Evolutionary conservation across 257 asterid species (phyloP).

Genomic region (Solanum gracilifrons): DNA sequence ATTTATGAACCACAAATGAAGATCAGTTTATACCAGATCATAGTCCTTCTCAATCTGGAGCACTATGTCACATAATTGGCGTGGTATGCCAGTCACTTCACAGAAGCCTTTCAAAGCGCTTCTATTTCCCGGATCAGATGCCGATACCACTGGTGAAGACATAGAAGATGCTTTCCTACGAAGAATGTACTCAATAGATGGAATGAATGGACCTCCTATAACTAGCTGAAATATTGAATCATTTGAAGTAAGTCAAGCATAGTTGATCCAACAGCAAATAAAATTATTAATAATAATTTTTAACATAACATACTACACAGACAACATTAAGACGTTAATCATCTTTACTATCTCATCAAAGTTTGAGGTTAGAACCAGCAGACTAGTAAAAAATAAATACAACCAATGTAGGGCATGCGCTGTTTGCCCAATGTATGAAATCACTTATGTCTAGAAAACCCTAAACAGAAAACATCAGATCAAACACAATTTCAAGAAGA

Average conservation of each 20-base stretch:
- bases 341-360: not conserved
- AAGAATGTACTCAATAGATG: constrained; percentile 67
- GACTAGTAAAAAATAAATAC: not conserved
- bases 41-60: constrained; percentile 51
- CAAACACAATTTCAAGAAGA: not conserved
- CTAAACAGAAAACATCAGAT: not conserved
- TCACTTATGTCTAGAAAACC: not conserved
- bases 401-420: not conserved
- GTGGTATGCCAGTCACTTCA: constrained; percentile 29
- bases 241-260: constrained; percentile 9
- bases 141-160: constrained; percentile 74
- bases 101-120: constrained; percentile 50
- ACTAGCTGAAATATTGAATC: constrained; percentile 47
- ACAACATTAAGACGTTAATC: not conserved
- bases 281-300: not conserved
- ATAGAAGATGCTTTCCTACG: constrained; percentile 58
- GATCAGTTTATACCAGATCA: constrained; percentile 33
- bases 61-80: constrained; percentile 64
- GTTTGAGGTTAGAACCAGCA: not conserved
- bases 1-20: not conserved
- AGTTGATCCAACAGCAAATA: not conserved
- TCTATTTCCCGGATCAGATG: constrained; percentile 68
- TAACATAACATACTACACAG: not conserved
- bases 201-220: constrained; percentile 91
- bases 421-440: not conserved